Evolutionary conservation across 2,329 filamentous ascomycete genomes (phyloP).

Genomic region (Cladosporium sp.): DNA sequence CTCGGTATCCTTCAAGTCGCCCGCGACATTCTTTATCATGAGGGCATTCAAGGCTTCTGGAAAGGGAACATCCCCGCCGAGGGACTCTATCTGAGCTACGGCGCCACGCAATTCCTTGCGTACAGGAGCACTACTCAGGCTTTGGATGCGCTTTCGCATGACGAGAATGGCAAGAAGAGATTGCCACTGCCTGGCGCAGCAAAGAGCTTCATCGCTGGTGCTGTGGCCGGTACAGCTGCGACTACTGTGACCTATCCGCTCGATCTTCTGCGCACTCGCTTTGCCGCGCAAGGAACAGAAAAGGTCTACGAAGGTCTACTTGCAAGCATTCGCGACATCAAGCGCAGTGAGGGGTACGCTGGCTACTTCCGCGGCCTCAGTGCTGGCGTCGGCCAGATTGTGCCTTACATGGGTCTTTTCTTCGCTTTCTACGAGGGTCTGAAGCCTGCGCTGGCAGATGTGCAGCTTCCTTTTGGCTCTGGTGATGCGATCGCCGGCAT

Average conservation of each 20-base stretch:
- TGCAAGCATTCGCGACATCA: slow-evolving; percentile 67
- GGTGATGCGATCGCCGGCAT: slow-evolving; percentile 81
- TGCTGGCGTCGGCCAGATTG: slow-evolving; percentile 78
- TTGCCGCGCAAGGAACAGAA: slow-evolving; percentile 85
- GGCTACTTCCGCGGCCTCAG: slow-evolving; percentile 87
- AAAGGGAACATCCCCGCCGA: slow-evolving; percentile 97
- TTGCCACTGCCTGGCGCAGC: slow-evolving; percentile 56
- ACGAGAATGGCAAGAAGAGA: slow-evolving; percentile 2
- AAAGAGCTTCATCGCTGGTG: slow-evolving; percentile 79
- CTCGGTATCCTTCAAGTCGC: slow-evolving; percentile 24
- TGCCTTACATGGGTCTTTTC: slow-evolving; percentile 96
- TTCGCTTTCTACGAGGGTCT: slow-evolving; percentile 84
- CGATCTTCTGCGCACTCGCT: slow-evolving; percentile 86
- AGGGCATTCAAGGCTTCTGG: slow-evolving; percentile 84
- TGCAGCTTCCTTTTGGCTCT: slow-evolving; percentile 59
- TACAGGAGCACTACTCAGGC: slow-evolving; percentile 72
- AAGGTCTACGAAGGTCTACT: slow-evolving; percentile 72
- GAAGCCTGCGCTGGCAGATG: slow-evolving; percentile 39
- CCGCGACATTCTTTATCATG: slow-evolving; percentile 68
- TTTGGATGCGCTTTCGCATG: slow-evolving; percentile 37
- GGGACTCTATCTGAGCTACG: slow-evolving; percentile 87
- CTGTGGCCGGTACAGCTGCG: slow-evolving; percentile 72
- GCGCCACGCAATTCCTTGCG: slow-evolving; percentile 80
- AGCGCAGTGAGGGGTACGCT: slow-evolving; percentile 63
- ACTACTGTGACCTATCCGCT: slow-evolving; percentile 86